phyloP scores from a whole-genome alignment of 2,329 filamentous ascomycete genomes.

The Cladosporium sp. region DNA sequence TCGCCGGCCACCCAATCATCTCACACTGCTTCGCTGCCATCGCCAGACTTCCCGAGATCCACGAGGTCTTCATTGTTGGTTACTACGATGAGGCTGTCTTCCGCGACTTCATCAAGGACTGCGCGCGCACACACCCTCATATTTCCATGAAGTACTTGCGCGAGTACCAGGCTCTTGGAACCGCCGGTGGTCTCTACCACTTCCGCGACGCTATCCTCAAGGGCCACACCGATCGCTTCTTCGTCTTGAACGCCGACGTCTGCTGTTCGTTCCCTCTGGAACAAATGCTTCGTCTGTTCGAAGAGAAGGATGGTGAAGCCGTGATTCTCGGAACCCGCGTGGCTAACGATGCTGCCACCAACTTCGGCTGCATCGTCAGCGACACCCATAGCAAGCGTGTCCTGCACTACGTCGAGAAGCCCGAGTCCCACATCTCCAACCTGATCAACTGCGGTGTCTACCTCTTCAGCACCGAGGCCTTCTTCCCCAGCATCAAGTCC shows the following conservation, averaged over 20 bases:
- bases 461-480: slow-evolving; percentile 91
- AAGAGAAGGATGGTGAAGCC: slow-evolving; percentile 93
- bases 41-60: slow-evolving; percentile 85
- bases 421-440: slow-evolving; percentile 95
- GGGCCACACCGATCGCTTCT: slow-evolving; percentile 89
- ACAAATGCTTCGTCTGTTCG: slow-evolving; percentile 93
- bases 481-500: slow-evolving; percentile 91
- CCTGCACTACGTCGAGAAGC: slow-evolving; percentile 98
- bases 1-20: slow-evolving; percentile 97
- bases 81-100: slow-evolving; percentile 98
- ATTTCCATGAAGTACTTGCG: slow-evolving; percentile 92
- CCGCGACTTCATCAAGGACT: slow-evolving; percentile 96
- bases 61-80: slow-evolving; percentile 95
- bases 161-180: slow-evolving; percentile 95
- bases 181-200: slow-evolving; percentile 95
- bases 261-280: slow-evolving; percentile 97
- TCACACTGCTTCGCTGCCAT: slow-evolving; percentile 95
- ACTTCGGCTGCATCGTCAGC: slow-evolving; percentile 97
- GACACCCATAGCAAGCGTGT: slow-evolving; percentile 93
- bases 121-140: slow-evolving; percentile 78
- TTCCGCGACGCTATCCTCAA: slow-evolving; percentile 99
- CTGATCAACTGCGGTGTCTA: slow-evolving; percentile 99
- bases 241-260: slow-evolving; percentile 96
- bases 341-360: slow-evolving; percentile 84
- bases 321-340: slow-evolving; percentile 93